Base-by-base conservation (phyloP, 805 yeast species). In the Wickerhamomyces tratensis region DNA sequence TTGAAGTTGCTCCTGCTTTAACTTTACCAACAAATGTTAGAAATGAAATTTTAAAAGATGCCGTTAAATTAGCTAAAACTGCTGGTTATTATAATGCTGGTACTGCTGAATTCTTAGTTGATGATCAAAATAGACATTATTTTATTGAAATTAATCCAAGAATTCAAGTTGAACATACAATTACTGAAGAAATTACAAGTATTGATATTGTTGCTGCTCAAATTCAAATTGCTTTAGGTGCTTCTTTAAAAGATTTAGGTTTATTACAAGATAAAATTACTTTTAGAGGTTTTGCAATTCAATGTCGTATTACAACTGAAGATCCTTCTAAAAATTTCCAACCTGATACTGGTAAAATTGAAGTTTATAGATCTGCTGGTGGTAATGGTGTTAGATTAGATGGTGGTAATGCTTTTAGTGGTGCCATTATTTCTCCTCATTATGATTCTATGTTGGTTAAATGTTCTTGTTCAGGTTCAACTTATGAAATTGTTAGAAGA, bases 351-450 rank as follows among this genome's bases (percentile, higher is more conserved):
- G 98, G 98, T 62, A 88, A 89, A 67, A 84, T 91, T 56, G 98
- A 91, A 66, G 98, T 91, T 38, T 91, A 91, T 72, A 80, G 98
- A 65, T 88, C 97, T 38, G 86, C 98, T 25, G 98, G 98, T 68
- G 99, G 99, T 73, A 93, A 93, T 61, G 99, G 99, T 65, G 97
- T 93, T 39, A 82, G 99, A 71, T 75, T 93, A 54, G 98, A 91
- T 59, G 98, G 98, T 70, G 98, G 98, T 68, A 91, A 91, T 62
- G 97, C 96, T 5, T 91, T 87, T 64, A 95, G 96, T 11, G 98
- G 98, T 50, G 85, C 97, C 25, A 80, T 93, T 51, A 93, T 91
- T 53, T 82, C 96, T 33, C 98, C 98, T 36, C 96, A 87, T 67
- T 91, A 91, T 68, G 98, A 91, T 68, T 89, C 97, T 34, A 85